A percentile compares a stretch with the other conserved stretches of the same genome.
Conservation (phyloP, 2,329 filamentous ascomycete genomes). For the Cordyceps fumosorosea region DNA sequence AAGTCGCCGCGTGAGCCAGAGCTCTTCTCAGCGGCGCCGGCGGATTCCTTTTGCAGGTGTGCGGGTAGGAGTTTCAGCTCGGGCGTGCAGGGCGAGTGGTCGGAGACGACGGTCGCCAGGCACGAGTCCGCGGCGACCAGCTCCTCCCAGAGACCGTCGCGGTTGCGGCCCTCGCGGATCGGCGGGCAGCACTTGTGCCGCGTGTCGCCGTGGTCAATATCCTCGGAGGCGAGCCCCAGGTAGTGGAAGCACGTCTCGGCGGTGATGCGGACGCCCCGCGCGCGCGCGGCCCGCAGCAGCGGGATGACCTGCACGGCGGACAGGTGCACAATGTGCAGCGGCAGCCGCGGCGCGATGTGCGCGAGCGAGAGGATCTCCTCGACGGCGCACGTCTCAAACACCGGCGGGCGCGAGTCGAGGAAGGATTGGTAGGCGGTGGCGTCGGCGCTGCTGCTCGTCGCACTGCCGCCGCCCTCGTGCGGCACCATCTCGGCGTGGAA, state of each 20-base stretch:
- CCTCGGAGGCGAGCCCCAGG: constrained; percentile 74
- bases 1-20: constrained; percentile 62
- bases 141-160: constrained; percentile 82
- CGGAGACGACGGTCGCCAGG: constrained; percentile 86
- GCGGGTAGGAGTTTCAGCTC: constrained; percentile 82
- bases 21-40: constrained; percentile 25
- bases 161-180: constrained; percentile 74
- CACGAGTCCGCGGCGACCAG: constrained; percentile 65
- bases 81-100: constrained; percentile 94
- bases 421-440: constrained; percentile 82
- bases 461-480: constrained; percentile 72
- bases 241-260: constrained; percentile 97
- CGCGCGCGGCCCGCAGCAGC: constrained; percentile 66
- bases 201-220: constrained; percentile 78
- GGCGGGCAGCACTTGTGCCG: constrained; percentile 93
- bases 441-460: constrained; percentile 67
- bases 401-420: constrained; percentile 78
- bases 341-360: constrained; percentile 70
- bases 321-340: constrained; percentile 89
- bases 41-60: constrained; percentile 40
- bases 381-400: constrained; percentile 87
- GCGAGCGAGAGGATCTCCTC: constrained; percentile 79
- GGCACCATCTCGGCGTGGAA: constrained; percentile 99
- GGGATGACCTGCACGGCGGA: constrained; percentile 86
- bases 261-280: constrained; percentile 73